Conservation (phyloP, 2,329 filamentous ascomycete species). For the Colletotrichum zoysiae region DNA sequence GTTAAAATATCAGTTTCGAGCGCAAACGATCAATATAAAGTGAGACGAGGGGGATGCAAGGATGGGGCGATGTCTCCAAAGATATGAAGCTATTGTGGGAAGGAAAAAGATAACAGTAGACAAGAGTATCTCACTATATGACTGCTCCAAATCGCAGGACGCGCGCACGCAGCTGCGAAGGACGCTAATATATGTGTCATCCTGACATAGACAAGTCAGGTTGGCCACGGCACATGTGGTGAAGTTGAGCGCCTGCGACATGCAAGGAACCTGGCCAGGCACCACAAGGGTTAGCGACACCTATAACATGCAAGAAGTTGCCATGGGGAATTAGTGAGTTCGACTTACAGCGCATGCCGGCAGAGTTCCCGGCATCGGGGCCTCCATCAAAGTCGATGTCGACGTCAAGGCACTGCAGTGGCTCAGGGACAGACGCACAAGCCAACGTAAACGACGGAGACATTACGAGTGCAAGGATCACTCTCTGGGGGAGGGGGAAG, state of each 20-base stretch:
- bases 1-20: neutral
- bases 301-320: too few relatives aligned
- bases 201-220: constrained; percentile 26
- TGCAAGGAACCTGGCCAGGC: constrained; percentile 13
- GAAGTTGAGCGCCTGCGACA: constrained; percentile 21
- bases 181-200: constrained; percentile 6
- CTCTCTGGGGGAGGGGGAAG: neutral
- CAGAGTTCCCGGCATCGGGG: constrained; percentile 12
- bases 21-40: neutral
- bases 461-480: neutral
- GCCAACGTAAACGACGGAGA: neutral
- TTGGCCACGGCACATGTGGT: constrained; percentile 24
- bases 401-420: neutral
- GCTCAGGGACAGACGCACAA: neutral
- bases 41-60: too few relatives aligned
- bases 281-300: neutral
- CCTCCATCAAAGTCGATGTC: constrained; percentile 8
- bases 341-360: constrained; percentile 33
- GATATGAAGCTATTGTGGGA: neutral
- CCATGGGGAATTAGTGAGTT: neutral
- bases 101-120: neutral
- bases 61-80: neutral
- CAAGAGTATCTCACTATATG: constrained; percentile 6
- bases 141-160: constrained; percentile 15
- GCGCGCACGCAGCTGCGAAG: constrained; percentile 21